These are phyloP conservation scores for Cudoniella acicularis DNA, from an alignment of 495 filamentous ascomycete species.

Conservation along the genomic window DNA sequence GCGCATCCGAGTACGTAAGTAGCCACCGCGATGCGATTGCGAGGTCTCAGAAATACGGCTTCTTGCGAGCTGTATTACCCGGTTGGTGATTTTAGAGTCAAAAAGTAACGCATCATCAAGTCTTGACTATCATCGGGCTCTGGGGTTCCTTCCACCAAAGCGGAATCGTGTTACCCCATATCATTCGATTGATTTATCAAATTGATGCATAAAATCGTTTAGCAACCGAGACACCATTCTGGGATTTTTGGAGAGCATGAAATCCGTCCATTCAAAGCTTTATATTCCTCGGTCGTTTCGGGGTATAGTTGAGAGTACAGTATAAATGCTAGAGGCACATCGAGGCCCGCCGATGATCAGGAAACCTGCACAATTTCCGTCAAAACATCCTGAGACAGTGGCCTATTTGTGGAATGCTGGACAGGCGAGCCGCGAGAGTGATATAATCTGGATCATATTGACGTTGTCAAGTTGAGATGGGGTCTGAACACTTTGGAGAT, in stretches of 20 bases:
- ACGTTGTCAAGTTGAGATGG: background rate
- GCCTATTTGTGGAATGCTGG: background rate
- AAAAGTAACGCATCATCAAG: background rate
- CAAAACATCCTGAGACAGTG: background rate
- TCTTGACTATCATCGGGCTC: background rate
- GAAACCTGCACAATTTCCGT: no score
- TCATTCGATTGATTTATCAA: background rate
- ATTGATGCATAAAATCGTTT: conserved; percentile 11
- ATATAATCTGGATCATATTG: background rate
- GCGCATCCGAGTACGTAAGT: background rate
- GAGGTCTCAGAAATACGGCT: background rate
- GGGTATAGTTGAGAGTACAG: no score
- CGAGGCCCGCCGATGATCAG: no score
- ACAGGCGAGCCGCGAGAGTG: background rate
- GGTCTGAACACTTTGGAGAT: background rate
- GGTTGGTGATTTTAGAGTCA: background rate
- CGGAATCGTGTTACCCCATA: background rate
- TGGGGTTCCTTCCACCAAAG: background rate
- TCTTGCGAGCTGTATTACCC: background rate
- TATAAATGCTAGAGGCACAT: no score
- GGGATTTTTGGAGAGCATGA: background rate
- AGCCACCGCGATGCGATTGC: background rate
- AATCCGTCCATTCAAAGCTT: conserved; percentile 5
- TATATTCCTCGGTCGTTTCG: conserved; percentile 7
- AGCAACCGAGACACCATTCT: conserved; percentile 6